These are phyloP conservation scores for Aspergillus saccharolyticus DNA, from an alignment of 495 filamentous ascomycete species.

Conservation along the genomic window DNA sequence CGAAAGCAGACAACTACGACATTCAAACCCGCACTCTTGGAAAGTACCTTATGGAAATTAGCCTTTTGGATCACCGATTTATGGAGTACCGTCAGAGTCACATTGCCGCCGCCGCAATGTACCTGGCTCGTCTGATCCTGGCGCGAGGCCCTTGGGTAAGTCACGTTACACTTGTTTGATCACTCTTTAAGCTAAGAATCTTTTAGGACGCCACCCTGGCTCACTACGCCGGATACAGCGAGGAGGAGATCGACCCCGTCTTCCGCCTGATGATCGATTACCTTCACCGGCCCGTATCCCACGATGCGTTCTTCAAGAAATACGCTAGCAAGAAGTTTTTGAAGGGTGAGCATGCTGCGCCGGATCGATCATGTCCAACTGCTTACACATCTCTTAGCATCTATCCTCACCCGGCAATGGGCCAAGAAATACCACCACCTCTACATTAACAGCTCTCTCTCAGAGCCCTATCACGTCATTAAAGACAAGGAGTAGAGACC, in stretches of 20 bases:
- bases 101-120: constrained; percentile 90
- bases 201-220: constrained; percentile 75
- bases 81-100: constrained; percentile 83
- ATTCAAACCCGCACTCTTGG: constrained; percentile 94
- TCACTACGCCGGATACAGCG: constrained; percentile 89
- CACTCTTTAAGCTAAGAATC: constrained; percentile 18
- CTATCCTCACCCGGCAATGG: constrained; percentile 87
- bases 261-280: constrained; percentile 95
- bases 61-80: constrained; percentile 88
- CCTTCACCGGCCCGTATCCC: constrained; percentile 76
- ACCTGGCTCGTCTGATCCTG: constrained; percentile 82
- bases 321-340: constrained; percentile 98
- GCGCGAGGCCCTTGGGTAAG: constrained; percentile 86
- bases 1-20: constrained; percentile 97
- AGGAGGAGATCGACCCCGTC: constrained; percentile 88
- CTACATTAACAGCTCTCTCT: constrained; percentile 38
- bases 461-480: constrained; percentile 35
- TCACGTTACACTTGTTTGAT: constrained; percentile 8
- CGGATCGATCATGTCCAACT: not conserved
- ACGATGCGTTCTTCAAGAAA: constrained; percentile 99
- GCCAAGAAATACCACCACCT: constrained; percentile 65
- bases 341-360: constrained; percentile 62
- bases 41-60: constrained; percentile 99
- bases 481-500: constrained; percentile 35
- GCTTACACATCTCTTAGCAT: constrained; percentile 53